Conservation (phyloP, 2,329 filamentous ascomycete genomes). For the Xylaria multiplex region DNA sequence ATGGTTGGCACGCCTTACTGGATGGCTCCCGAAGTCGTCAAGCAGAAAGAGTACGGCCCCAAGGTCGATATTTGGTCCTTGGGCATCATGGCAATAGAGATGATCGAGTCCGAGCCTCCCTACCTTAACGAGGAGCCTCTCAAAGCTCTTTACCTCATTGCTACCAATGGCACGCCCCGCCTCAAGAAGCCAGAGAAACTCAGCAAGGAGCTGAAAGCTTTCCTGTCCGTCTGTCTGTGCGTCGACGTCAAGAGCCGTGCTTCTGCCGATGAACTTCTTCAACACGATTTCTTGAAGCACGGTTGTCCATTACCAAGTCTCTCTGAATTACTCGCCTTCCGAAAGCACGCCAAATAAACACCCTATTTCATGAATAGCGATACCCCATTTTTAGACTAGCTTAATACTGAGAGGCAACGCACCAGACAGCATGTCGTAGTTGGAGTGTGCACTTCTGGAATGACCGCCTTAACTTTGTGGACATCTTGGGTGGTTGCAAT, state of each 20-base stretch:
- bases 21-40: slow-evolving; percentile 99
- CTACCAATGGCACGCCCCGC: slow-evolving; percentile 94
- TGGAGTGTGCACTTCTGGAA: slow-evolving; percentile 40
- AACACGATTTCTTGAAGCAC: slow-evolving; percentile 93
- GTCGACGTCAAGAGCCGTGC: slow-evolving; percentile 96
- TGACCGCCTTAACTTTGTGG: slow-evolving; percentile 21
- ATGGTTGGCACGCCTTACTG: slow-evolving; percentile 99
- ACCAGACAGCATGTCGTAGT: slow-evolving; percentile 18
- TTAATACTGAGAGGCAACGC: slow-evolving; percentile 33
- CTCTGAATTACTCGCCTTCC: slow-evolving; percentile 88
- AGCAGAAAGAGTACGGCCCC: slow-evolving; percentile 97
- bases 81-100: slow-evolving; percentile 99
- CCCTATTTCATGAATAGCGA: slow-evolving; percentile 41
- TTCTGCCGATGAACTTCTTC: slow-evolving; percentile 86
- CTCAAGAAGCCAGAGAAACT: slow-evolving; percentile 99
- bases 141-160: slow-evolving; percentile 96
- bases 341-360: slow-evolving; percentile 73
- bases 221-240: slow-evolving; percentile 94
- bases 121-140: slow-evolving; percentile 98
- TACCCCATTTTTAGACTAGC: slow-evolving; percentile 44
- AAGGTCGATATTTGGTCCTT: slow-evolving; percentile 99
- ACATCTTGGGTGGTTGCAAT: slow-evolving; percentile 37
- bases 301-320: slow-evolving; percentile 86
- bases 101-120: slow-evolving; percentile 98
- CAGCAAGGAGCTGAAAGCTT: slow-evolving; percentile 96